Evolutionary conservation across 257 asterid genomes (phyloP).

Genomic region (Nyctanthes arbortristis): DNA sequence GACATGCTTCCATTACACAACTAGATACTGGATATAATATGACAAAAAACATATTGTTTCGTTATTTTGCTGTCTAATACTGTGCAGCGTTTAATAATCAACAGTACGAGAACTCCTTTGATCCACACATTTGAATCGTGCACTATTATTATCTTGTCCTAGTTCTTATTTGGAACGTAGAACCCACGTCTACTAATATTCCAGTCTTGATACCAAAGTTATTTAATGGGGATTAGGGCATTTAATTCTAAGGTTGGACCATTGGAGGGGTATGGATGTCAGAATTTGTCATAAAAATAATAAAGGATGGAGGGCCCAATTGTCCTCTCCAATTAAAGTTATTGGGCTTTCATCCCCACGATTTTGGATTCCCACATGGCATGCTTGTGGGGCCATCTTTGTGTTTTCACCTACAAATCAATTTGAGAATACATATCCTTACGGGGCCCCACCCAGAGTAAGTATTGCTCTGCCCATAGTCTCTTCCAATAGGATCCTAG

Average conservation of each 20-base stretch:
- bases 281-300: constrained; percentile 22
- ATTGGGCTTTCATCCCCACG: constrained; percentile 32
- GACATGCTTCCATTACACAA: too few species aligned
- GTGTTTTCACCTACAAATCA: constrained; percentile 21
- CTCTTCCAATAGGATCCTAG: too few species aligned
- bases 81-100: not conserved
- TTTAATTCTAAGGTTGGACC: constrained; percentile 54
- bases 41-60: not conserved
- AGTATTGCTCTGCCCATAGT: not conserved
- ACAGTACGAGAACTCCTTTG: constrained; percentile 4
- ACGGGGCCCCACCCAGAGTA: constrained; percentile 31
- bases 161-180: constrained; percentile 23
- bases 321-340: constrained; percentile 18
- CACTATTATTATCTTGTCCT: not conserved
- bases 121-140: not conserved
- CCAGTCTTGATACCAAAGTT: constrained; percentile 25
- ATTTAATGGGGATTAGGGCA: constrained; percentile 27
- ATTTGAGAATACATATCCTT: not conserved
- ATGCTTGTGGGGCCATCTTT: constrained; percentile 29
- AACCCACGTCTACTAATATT: not conserved
- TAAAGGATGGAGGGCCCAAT: constrained; percentile 43
- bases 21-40: too few species aligned
- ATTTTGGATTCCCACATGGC: constrained; percentile 21
- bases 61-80: not conserved
- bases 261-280: constrained; percentile 34